Evolutionary conservation across 192 early-diverging fungal genomes (phyloP).

Genomic region (Lunasporangiospora selenospora): DNA sequence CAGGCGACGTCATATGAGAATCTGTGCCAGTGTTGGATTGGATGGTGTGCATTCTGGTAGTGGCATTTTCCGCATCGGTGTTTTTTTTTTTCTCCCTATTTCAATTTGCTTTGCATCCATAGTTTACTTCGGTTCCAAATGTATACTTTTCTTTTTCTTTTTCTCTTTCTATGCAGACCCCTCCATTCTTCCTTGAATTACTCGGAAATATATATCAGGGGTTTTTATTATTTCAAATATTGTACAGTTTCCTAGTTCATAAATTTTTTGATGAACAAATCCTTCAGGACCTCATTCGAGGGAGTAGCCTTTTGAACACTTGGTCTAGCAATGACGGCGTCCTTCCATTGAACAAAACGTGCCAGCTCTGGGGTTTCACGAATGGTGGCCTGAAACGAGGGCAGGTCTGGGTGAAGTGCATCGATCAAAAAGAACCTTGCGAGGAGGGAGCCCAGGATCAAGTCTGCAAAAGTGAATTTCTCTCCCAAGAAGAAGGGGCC

Average conservation of each 20-base stretch:
- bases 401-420: conserved; percentile 1
- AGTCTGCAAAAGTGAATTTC: conserved; percentile 52
- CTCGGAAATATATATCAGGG: no score
- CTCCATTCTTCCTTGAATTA: no score
- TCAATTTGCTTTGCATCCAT: background rate
- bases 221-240: no score
- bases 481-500: conserved; percentile 56
- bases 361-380: conserved; percentile 6
- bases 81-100: background rate
- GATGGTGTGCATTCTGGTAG: conserved; percentile 67
- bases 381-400: conserved; percentile 6
- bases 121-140: background rate
- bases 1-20: conserved; percentile 93
- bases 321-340: background rate
- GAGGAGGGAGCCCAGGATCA: conserved; percentile 48
- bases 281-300: background rate
- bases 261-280: conserved; percentile 8
- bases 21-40: conserved; percentile 78
- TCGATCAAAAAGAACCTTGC: conserved; percentile 27
- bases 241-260: no score
- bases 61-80: background rate
- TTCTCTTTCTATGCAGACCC: background rate
- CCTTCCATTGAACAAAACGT: conserved; percentile 16
- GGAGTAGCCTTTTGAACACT: conserved; percentile 9
- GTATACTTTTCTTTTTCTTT: background rate